Percentiles rank a stretch among this genome's conserved stretches.
These are phyloP conservation scores for Ganoderma sinense DNA, from an alignment of 1,284 basidiomycete genomes.

Conservation along the genomic window DNA sequence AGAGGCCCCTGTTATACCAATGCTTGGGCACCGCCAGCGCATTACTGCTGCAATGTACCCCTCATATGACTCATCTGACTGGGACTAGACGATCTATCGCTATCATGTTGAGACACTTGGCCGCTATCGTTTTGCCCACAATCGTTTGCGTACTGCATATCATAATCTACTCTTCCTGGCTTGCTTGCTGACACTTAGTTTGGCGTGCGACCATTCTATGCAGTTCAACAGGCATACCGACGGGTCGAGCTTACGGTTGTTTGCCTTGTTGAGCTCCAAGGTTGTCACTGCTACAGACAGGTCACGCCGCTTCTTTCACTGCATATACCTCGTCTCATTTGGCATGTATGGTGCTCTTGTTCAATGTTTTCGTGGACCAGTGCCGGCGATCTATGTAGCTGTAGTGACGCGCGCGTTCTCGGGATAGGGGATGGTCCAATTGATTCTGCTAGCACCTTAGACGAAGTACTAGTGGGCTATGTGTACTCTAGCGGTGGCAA, in stretches of 20 bases:
- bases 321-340: too few species aligned
- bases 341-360: too few species aligned
- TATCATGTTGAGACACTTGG: slow-evolving; percentile 10
- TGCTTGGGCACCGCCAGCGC: neutral
- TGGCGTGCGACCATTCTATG: neutral
- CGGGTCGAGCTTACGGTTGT: neutral
- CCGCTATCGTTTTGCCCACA: slow-evolving; percentile 4
- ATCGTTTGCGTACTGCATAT: neutral
- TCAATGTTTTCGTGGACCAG: too few species aligned
- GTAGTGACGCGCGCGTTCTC: too few species aligned
- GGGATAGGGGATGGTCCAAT: too few species aligned
- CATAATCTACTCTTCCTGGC: neutral
- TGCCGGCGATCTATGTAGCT: too few species aligned
- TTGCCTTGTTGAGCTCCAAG: neutral
- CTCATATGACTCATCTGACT: neutral
- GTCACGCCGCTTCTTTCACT: too few species aligned
- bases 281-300: neutral
- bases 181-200: neutral
- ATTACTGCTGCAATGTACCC: neutral
- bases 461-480: too few species aligned
- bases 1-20: slow-evolving; percentile 2
- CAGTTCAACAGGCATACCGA: neutral
- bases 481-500: too few species aligned
- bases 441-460: too few species aligned
- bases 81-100: slow-evolving; percentile 2